Percentiles rank a stretch among this genome's conserved stretches.
These are phyloP conservation scores for Dendrobium huoshanense DNA, from an alignment of 106 monocot species.

Conservation along the genomic window DNA sequence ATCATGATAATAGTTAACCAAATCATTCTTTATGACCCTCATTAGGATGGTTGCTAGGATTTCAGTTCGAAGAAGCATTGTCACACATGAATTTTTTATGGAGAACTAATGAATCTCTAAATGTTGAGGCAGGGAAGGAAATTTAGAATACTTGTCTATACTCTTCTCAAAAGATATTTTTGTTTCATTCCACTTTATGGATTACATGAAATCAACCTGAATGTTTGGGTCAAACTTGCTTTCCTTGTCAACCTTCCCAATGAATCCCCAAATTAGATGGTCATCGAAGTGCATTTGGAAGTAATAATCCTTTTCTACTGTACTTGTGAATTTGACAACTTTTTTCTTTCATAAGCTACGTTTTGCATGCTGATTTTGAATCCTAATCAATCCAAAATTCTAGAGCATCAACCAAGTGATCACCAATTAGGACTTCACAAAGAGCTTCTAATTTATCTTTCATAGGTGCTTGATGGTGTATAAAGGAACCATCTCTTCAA, in stretches of 20 bases:
- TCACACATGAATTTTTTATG: constrained; percentile 55
- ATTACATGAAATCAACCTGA: constrained; percentile 49
- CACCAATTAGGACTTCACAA: constrained; percentile 54
- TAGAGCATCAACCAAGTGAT: constrained; percentile 52
- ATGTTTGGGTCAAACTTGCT: constrained; percentile 36
- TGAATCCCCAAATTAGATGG: constrained; percentile 54
- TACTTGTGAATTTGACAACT: constrained; percentile 34
- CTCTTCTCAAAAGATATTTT: constrained; percentile 44
- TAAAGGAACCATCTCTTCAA: constrained; percentile 43
- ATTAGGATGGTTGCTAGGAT: constrained; percentile 61
- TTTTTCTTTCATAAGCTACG: constrained; percentile 37
- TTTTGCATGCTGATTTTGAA: constrained; percentile 38
- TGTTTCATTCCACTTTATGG: constrained; percentile 51
- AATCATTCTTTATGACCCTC: constrained; percentile 57
- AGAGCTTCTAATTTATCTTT: constrained; percentile 48
- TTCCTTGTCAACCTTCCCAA: constrained; percentile 50
- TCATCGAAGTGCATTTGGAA: constrained; percentile 70
- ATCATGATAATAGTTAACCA: constrained; percentile 18
- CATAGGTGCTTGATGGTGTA: constrained; percentile 48
- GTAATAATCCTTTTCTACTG: constrained; percentile 47
- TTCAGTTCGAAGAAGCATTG: constrained; percentile 48
- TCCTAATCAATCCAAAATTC: constrained; percentile 39
- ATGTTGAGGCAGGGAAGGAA: constrained; percentile 32
- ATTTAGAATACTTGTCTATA: constrained; percentile 59
- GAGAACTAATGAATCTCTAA: constrained; percentile 68